Base-by-base conservation (phyloP, 352 stramenopile species). In the Globisporangium cylindrosporum region DNA sequence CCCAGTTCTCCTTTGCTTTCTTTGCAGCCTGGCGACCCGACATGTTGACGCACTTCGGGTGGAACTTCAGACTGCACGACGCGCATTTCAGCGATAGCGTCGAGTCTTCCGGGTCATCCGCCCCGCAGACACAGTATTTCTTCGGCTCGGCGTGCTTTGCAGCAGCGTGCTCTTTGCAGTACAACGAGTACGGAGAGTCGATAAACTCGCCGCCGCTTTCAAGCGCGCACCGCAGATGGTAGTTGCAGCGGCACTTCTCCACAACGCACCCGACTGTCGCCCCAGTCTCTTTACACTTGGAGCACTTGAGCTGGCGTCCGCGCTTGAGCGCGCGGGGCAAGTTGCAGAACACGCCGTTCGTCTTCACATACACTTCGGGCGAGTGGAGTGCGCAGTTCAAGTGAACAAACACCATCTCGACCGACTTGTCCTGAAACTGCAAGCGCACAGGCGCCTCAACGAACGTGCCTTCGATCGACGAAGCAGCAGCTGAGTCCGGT, bases 301-400 rank as follows among this genome's bases (percentile, higher is more conserved):
- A 82, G 68, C 88, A 96, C 54, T 88, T 81, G 18, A 95, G 76
- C 65, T 93, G 84, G 4, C 86, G 81, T n/a, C 86, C 85, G 22
- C 85, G 80, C 64, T 93, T 93, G 51, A 95, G 80, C 20, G 88
- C 84, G 63, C 86, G 86, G 0, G 80, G 75, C 34, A 95, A 65
- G 57, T 93, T 92, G 72, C 86, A 91, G 57, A 93, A 93, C n/a
- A 88, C 81, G 41, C 84, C 84, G 59, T 94, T 81, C 15, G 79
- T 73, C 63, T 94, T 91, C 18, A 94, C 85, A 57, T 90, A 94
- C 36, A 94, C 86, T 62, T 93, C 84, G 25, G 85, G 83, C 0
- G 88, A 93, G 56, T 96, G 87, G 4, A 93, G 65, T 53, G 86
- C 85, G 48, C 84, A 94, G 64, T 96, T 94, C 64, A 94, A 79